Evolutionary conservation across 1,284 basidiomycete genomes (phyloP).

Genomic region (Ustilago curta): DNA sequence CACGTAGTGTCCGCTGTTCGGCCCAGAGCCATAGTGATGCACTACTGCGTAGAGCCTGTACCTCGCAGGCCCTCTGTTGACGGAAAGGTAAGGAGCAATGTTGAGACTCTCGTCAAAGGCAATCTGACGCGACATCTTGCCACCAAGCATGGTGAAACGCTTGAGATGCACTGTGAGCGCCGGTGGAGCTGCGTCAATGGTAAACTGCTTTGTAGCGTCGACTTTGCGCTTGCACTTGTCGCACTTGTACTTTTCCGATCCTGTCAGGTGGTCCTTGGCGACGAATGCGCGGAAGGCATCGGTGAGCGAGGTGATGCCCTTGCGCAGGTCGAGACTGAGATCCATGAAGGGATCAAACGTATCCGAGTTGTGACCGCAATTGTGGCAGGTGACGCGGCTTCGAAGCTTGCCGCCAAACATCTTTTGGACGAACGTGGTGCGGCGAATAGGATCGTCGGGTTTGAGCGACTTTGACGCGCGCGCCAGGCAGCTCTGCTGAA

Average conservation of each 20-base stretch:
- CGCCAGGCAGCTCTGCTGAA: conserved; percentile 85
- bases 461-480: conserved; percentile 77
- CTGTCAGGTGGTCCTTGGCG: conserved; percentile 83
- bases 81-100: conserved; percentile 85
- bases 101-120: conserved; percentile 83
- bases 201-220: conserved; percentile 87
- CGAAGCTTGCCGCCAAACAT: conserved; percentile 92
- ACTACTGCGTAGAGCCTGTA: conserved; percentile 93
- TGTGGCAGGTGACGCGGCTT: conserved; percentile 89
- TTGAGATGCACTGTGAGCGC: conserved; percentile 98
- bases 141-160: conserved; percentile 88
- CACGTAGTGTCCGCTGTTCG: conserved; percentile 96
- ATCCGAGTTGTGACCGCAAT: conserved; percentile 89
- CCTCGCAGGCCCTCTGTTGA: conserved; percentile 72
- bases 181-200: conserved; percentile 85
- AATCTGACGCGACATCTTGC: conserved; percentile 76
- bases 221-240: conserved; percentile 93
- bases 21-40: conserved; percentile 89
- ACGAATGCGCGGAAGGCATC: conserved; percentile 86
- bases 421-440: conserved; percentile 92
- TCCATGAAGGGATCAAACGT: conserved; percentile 96
- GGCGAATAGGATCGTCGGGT: conserved; percentile 74
- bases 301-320: conserved; percentile 76
- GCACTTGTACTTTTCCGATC: conserved; percentile 96
- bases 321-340: conserved; percentile 74